Conservation (phyloP, 2,329 filamentous ascomycete genomes). For the Daldinia sp. region DNA sequence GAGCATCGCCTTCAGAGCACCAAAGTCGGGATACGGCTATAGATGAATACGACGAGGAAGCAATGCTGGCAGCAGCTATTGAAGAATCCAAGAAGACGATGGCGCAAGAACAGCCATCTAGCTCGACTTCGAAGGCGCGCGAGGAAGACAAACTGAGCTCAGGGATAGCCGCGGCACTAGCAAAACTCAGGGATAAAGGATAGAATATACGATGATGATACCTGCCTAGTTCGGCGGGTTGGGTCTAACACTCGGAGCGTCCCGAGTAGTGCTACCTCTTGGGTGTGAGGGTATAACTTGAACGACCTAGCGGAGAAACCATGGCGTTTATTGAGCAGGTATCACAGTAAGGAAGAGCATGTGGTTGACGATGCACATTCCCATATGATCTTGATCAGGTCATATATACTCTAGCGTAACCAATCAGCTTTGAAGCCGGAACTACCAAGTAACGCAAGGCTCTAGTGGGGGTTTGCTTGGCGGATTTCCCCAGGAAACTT, state of each 20-base stretch:
- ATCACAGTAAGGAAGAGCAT: slow-evolving; percentile 26
- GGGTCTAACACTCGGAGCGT: slow-evolving; percentile 28
- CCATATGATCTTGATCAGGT: slow-evolving; percentile 28
- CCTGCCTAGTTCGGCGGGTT: slow-evolving; percentile 37
- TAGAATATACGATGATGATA: slow-evolving; percentile 38
- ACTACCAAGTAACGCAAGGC: not conserved
- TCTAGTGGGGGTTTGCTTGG: slow-evolving; percentile 4
- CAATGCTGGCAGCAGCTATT: slow-evolving; percentile 61
- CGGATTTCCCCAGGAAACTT: slow-evolving; percentile 13
- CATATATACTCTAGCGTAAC: slow-evolving; percentile 18
- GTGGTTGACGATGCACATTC: slow-evolving; percentile 30
- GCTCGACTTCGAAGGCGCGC: slow-evolving; percentile 38
- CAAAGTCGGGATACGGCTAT: slow-evolving; percentile 56
- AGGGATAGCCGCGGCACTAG: slow-evolving; percentile 71
- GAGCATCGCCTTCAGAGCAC: slow-evolving; percentile 38
- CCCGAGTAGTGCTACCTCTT: slow-evolving; percentile 18
- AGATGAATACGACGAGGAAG: slow-evolving; percentile 62
- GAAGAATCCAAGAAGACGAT: slow-evolving; percentile 60
- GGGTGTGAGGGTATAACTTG: slow-evolving; percentile 12
- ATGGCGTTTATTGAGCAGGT: slow-evolving; percentile 14
- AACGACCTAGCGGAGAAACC: slow-evolving; percentile 15
- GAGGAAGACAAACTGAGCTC: slow-evolving; percentile 63
- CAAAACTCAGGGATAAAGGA: slow-evolving; percentile 65
- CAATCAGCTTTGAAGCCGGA: slow-evolving; percentile 3
- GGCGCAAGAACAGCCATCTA: slow-evolving; percentile 46